Evolutionary conservation across 305 asterid species (phyloP).

Genomic region (Petunia hybrid): DNA sequence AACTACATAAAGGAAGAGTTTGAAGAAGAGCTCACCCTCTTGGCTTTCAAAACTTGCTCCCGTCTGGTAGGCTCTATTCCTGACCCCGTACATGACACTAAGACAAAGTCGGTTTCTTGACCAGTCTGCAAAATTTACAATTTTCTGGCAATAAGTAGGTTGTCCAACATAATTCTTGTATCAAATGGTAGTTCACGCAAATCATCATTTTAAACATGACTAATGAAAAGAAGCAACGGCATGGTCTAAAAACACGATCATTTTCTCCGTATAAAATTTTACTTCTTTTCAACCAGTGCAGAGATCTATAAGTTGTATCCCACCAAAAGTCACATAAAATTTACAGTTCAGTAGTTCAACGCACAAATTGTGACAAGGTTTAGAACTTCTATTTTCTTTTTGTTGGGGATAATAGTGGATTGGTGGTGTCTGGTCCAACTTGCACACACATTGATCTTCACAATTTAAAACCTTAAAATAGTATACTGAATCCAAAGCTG

Average conservation of each 20-base stretch:
- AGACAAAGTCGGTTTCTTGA: constrained; percentile 93
- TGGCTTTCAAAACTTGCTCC: constrained; percentile 92
- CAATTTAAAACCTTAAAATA: background rate
- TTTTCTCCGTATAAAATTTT: background rate
- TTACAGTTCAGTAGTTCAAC: background rate
- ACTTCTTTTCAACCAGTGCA: background rate
- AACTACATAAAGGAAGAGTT: constrained; percentile 25
- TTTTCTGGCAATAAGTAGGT: constrained; percentile 19
- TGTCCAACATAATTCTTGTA: constrained; percentile 11
- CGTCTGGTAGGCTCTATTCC: constrained; percentile 84
- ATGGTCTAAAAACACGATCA: background rate
- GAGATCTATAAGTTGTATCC: background rate
- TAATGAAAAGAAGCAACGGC: constrained; percentile 6
- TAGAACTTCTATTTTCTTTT: background rate
- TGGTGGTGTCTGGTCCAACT: background rate
- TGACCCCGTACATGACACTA: constrained; percentile 94
- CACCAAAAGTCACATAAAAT: background rate
- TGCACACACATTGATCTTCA: background rate
- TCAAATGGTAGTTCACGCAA: background rate
- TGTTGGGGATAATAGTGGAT: background rate
- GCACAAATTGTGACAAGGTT: background rate
- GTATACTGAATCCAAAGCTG: too few species aligned
- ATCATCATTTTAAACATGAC: background rate
- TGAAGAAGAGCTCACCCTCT: constrained; percentile 66
- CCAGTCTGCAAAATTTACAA: constrained; percentile 76